Base-by-base conservation (phyloP, 192 early-diverging fungal species). In the Powellomyces hirtus region DNA sequence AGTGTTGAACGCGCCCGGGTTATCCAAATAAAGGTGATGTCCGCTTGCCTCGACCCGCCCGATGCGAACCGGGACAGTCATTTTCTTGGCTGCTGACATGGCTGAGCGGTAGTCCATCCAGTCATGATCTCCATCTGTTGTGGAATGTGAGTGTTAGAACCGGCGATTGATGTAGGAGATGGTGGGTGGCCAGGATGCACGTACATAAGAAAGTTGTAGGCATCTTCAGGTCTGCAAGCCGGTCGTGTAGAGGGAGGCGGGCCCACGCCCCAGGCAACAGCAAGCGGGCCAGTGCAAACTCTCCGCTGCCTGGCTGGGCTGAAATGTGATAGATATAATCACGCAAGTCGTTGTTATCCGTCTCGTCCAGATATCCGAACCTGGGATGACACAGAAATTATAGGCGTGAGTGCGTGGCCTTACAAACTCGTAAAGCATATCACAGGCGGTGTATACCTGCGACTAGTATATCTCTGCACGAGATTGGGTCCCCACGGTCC, bases 101-200 rank as follows among this genome's bases (percentile, higher is more conserved):
- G 88, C 92, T 24, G 88, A 83, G 20, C 77, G 74, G 72, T 86
- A 87, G 67, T 96, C 92, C 90, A 96, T 94, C 94, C 94, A 96
- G 81, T 96, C 94, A 33, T 77, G 70, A 22, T 76, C 75, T n/a
- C 91, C 91, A 60, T 93, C 56, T 69, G 42, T 26, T 16, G 14
- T 5, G 16, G 26, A 49, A n/a, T 33, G 46, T 5, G 46, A 24
- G 4, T 24, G 46, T 16, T 49, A 3, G 14, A 16, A 24, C 46
- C 5, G n/a, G 14, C 26, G n/a, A 8, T 49, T 24, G 16, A 24
- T 49, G n/a, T 2, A 49, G 2, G 46, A 49, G 14, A 49, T 24
- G 26, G 26, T 49, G 31, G 3, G 5, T 24, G 8, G 22, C 18
- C 55, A 11, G 53, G n/a, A n/a, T n/a, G n/a, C n/a, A 56, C 53